Base-by-base conservation (phyloP, 73 alveolate genomes). In the Vitrella brassicaformis region DNA sequence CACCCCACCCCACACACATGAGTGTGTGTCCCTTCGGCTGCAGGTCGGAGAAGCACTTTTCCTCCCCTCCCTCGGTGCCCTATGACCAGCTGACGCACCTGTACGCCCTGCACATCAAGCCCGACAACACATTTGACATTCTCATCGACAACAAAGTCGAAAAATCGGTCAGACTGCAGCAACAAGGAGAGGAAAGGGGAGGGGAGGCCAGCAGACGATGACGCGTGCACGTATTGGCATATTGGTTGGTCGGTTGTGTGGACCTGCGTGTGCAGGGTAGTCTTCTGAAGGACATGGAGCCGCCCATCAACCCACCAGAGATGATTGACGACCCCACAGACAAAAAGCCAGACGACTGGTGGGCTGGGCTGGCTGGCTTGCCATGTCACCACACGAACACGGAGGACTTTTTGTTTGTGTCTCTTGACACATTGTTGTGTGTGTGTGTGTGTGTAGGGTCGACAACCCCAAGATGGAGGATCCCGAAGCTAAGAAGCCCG, bases 231-330 rank as follows among this genome's bases (percentile, higher is more conserved):
- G 66, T 47, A n/a, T n/a, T n/a, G n/a, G n/a, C n/a, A n/a, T 0
- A 25, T 0, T 0, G 25, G 66, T 47, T 47, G 18, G 18, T 47
- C 26, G 0, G 28, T 0, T 8, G 47, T 0, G 56, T 30, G 73
- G 73, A 73, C 67, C 19, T 56, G 73, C 64, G 25, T 28, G 68
- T 67, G 25, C 64, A 68, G 26, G 81, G 81, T 27, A 66, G 74
- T 27, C 47, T 74, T 47, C 74, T 74, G 32, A 66, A 66, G 70
- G 81, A 74, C 46, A n/a, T 74, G 73, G 31, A 31, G 68, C 81
- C 81, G 28, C 69, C 81, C 8, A 74, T 74, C 67, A 74, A 74
- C 31, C 81, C 81, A 18, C 81, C 81, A n/a, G 31, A 74, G 81
- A 74, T 66, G 47, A 74, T 74, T 30, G 81, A 74, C 25, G 81